phyloP scores from a whole-genome alignment of 2,329 filamentous ascomycete species.

The Trematosphaeria pertusa region DNA sequence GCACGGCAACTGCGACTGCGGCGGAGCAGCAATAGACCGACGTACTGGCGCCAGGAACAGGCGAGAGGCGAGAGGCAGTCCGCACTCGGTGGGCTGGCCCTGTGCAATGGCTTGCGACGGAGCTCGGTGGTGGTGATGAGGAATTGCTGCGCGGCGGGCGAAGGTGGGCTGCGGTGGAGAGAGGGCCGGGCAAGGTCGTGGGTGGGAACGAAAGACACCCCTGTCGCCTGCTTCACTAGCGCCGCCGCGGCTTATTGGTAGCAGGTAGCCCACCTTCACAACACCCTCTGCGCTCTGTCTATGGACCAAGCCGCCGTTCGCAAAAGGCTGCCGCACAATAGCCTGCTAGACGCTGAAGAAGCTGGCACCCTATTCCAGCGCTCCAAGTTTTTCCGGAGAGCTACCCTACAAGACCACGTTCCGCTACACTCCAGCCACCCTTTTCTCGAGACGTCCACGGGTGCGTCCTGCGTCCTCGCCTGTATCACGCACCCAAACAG shows the following conservation, averaged over 20 bases:
- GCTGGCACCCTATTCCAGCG: not conserved
- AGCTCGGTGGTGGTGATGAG: conserved; percentile 10
- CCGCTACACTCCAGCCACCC: not conserved
- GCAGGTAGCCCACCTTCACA: too few species aligned
- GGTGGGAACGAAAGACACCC: conserved; percentile 8
- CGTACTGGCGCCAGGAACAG: conserved; percentile 22
- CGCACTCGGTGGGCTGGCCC: conserved; percentile 10
- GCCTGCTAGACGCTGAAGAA: not conserved
- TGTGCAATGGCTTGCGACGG: conserved; percentile 21
- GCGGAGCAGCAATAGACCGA: conserved; percentile 6
- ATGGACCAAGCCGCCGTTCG: too few species aligned
- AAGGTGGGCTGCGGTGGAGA: conserved; percentile 10
- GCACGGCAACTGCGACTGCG: conserved; percentile 2
- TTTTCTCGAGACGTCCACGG: not conserved
- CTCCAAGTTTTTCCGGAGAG: not conserved
- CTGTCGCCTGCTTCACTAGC: conserved; percentile 6
- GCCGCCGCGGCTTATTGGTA: conserved; percentile 8
- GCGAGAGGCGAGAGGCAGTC: conserved; percentile 10
- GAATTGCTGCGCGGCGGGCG: conserved; percentile 13
- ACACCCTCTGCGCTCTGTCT: too few species aligned
- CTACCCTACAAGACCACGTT: not conserved
- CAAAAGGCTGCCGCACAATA: too few species aligned
- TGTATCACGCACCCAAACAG: not conserved
- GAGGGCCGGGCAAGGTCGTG: conserved; percentile 5
- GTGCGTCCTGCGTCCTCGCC: too few species aligned